These are phyloP conservation scores for Teratosphaeria viscida DNA, from an alignment of 2,329 filamentous ascomycete species.

Conservation along the genomic window DNA sequence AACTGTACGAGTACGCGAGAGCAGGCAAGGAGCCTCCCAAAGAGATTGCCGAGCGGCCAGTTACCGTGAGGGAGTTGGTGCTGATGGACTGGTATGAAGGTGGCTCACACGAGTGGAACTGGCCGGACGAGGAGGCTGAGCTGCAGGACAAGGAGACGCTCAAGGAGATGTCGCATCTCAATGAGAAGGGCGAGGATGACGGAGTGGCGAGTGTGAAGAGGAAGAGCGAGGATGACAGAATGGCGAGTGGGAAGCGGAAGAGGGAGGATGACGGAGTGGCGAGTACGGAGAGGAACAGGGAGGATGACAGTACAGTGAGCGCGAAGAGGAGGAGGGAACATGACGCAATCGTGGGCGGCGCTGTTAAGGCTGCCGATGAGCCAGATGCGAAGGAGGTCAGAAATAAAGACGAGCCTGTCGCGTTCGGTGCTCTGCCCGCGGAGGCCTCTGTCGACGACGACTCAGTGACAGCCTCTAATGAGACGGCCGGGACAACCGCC, in stretches of 20 bases:
- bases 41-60: slow-evolving; percentile 70
- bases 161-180: slow-evolving; percentile 47
- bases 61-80: slow-evolving; percentile 68
- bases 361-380: slow-evolving; percentile 23
- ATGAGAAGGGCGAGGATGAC: slow-evolving; percentile 22
- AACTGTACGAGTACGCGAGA: slow-evolving; percentile 89
- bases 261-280: slow-evolving; percentile 1
- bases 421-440: slow-evolving; percentile 2
- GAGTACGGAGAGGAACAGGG: slow-evolving; percentile 10
- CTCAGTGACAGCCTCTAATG: background rate
- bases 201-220: slow-evolving; percentile 4
- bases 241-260: background rate
- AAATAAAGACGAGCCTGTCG: slow-evolving; percentile 1
- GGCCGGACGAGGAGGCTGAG: slow-evolving; percentile 70
- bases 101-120: slow-evolving; percentile 66
- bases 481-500: background rate
- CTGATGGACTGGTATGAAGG: slow-evolving; percentile 75
- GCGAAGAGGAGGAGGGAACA: background rate
- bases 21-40: slow-evolving; percentile 77
- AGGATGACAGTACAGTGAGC: slow-evolving; percentile 18
- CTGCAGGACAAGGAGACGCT: slow-evolving; percentile 65
- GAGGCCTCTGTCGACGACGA: background rate
- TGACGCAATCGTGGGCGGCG: background rate
- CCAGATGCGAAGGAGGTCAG: slow-evolving; percentile 8
- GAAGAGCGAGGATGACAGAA: background rate